A percentile compares a stretch with the other conserved stretches of the same genome.
These are phyloP conservation scores for Dictyostelium purpureum DNA, from an alignment of 78 protist genomes.

Conservation along the genomic window DNA sequence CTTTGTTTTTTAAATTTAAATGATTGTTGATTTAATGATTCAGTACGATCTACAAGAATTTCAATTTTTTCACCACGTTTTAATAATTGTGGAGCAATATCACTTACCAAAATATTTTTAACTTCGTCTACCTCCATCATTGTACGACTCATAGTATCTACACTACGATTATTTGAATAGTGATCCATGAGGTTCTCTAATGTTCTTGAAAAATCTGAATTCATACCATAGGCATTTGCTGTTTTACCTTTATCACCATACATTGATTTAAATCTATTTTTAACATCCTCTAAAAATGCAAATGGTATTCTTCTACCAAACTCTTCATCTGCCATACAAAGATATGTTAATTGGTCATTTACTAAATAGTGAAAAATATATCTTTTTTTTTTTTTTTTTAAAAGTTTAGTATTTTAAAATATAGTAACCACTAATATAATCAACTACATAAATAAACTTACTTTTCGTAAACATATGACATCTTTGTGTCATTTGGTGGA, in stretches of 20 bases:
- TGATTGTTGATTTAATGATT: slow-evolving; percentile 83
- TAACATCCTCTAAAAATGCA: slow-evolving; percentile 89
- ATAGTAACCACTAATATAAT: neutral
- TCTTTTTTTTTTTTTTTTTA: slow-evolving; percentile 30
- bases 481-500: slow-evolving; percentile 77
- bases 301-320: slow-evolving; percentile 88
- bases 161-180: slow-evolving; percentile 79
- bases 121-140: slow-evolving; percentile 88
- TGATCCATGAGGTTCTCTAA: slow-evolving; percentile 85
- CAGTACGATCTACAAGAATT: slow-evolving; percentile 93
- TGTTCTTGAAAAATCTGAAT: slow-evolving; percentile 84
- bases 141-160: slow-evolving; percentile 67
- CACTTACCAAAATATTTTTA: slow-evolving; percentile 87
- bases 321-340: slow-evolving; percentile 94
- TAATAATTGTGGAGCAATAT: slow-evolving; percentile 89
- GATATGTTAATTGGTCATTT: slow-evolving; percentile 78
- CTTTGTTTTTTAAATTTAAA: slow-evolving; percentile 90
- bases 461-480: slow-evolving; percentile 93
- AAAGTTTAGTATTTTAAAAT: neutral
- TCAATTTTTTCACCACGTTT: slow-evolving; percentile 96
- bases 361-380: slow-evolving; percentile 91
- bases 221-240: slow-evolving; percentile 85
- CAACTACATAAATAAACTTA: neutral
- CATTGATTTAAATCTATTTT: slow-evolving; percentile 77
- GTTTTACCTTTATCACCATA: slow-evolving; percentile 85